phyloP scores from a whole-genome alignment of 2,329 filamentous ascomycete genomes.

The Hymenoscyphus albidus region DNA sequence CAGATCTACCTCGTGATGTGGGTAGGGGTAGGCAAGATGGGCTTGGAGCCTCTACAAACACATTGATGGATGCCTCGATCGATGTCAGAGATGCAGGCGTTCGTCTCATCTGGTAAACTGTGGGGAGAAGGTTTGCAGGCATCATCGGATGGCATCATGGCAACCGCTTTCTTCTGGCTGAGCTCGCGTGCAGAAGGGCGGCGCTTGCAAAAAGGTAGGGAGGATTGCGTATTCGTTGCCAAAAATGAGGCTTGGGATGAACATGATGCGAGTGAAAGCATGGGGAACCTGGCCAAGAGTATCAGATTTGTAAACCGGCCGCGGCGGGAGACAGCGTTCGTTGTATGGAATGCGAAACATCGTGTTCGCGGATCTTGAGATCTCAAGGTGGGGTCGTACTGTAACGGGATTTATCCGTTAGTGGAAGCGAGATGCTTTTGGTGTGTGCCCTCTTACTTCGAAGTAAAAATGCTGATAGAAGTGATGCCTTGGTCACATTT shows the following conservation, averaged over 20 bases:
- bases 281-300: background rate
- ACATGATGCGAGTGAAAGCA: background rate
- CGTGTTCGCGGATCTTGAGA: no score
- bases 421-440: background rate
- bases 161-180: background rate
- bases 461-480: background rate
- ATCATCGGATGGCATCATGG: background rate
- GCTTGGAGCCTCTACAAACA: background rate
- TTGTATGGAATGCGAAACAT: background rate
- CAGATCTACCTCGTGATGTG: background rate
- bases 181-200: background rate
- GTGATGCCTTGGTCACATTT: background rate
- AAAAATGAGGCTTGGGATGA: background rate
- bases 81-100: background rate
- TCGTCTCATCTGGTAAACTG: background rate
- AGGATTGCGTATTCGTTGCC: background rate
- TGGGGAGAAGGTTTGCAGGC: background rate
- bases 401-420: background rate
- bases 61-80: background rate
- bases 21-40: background rate
- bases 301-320: background rate
- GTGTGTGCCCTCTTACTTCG: no score
- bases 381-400: background rate
- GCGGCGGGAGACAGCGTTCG: conserved; percentile 1
- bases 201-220: background rate